Conservation (phyloP, 345 rosid species). For the Corymbia maculata region DNA sequence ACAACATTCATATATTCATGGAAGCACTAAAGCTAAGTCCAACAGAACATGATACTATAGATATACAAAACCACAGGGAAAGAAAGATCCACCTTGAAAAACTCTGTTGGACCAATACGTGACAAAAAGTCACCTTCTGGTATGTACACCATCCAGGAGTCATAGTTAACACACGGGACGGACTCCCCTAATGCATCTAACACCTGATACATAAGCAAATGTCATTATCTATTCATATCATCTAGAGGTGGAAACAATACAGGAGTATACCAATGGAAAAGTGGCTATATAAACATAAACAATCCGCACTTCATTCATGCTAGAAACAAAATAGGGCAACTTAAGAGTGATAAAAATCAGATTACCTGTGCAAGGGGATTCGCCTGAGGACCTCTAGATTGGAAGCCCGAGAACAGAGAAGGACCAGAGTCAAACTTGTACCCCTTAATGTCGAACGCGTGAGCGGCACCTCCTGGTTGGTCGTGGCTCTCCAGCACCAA, state of each 20-base stretch:
- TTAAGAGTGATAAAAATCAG: neutral
- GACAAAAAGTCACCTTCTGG: slow-evolving; percentile 95
- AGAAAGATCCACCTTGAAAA: slow-evolving; percentile 55
- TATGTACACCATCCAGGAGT: slow-evolving; percentile 94
- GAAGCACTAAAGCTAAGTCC: neutral
- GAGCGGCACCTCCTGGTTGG: slow-evolving; percentile 86
- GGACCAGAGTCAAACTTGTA: slow-evolving; percentile 93
- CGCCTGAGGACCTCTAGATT: slow-evolving; percentile 84
- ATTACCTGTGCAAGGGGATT: slow-evolving; percentile 93
- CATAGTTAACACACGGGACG: slow-evolving; percentile 69
- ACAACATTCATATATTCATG: neutral
- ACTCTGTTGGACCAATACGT: slow-evolving; percentile 83
- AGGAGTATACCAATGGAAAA: neutral
- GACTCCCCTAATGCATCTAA: slow-evolving; percentile 88
- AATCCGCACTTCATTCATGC: neutral
- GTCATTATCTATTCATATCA: neutral
- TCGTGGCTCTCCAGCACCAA: slow-evolving; percentile 83
- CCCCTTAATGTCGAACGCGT: slow-evolving; percentile 69
- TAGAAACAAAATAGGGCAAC: neutral
- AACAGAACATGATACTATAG: neutral
- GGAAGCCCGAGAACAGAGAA: slow-evolving; percentile 84
- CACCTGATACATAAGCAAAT: slow-evolving; percentile 37
- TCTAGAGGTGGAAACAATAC: neutral
- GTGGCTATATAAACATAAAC: neutral
- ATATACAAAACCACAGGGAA: neutral